Percentiles rank a stretch among this genome's conserved stretches.
phyloP scores from a whole-genome alignment of 345 rosid species.

The Populus davidiana region DNA sequence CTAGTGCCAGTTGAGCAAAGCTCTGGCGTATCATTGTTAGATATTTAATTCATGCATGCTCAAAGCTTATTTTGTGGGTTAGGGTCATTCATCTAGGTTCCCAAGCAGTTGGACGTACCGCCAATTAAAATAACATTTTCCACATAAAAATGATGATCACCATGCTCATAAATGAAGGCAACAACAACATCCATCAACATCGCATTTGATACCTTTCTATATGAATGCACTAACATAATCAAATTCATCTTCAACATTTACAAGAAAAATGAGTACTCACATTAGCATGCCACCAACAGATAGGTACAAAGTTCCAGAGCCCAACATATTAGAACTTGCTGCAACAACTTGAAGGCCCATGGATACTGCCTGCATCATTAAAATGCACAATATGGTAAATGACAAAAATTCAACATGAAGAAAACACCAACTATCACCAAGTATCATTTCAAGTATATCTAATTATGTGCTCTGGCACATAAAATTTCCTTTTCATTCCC shows the following conservation, averaged over 20 bases:
- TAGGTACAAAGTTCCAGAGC: slow-evolving; percentile 51
- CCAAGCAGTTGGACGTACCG: neutral
- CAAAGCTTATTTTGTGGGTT: neutral
- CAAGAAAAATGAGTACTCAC: slow-evolving; percentile 44
- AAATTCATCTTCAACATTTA: neutral
- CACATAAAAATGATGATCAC: neutral
- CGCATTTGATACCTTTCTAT: neutral
- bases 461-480: no score
- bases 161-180: neutral
- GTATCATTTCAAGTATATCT: neutral
- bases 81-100: neutral
- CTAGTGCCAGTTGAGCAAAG: no score
- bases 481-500: neutral
- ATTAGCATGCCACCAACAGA: slow-evolving; percentile 86
- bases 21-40: neutral
- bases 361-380: slow-evolving; percentile 61
- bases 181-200: neutral
- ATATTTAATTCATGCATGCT: neutral
- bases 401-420: neutral
- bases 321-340: slow-evolving; percentile 45
- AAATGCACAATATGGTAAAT: neutral
- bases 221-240: neutral
- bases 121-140: neutral
- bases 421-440: neutral
- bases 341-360: slow-evolving; percentile 81